Percentiles rank a stretch among this genome's conserved stretches.
phyloP scores from a whole-genome alignment of 306 rosid species.

The Trifolium pratense region DNA sequence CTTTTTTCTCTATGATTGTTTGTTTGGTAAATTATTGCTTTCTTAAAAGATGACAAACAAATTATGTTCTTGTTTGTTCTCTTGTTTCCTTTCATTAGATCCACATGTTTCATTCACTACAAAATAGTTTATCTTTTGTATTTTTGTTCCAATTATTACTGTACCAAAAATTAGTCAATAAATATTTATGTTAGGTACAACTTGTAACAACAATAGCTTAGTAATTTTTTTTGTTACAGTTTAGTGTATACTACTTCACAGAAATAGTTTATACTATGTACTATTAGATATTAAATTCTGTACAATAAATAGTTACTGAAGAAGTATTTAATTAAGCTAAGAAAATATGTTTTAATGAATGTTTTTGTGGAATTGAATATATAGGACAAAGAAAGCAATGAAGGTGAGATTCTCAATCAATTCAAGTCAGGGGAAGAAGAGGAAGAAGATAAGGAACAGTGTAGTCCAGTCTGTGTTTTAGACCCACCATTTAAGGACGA shows the following conservation, averaged over 20 bases:
- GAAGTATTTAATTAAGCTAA: background rate
- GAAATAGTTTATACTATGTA: background rate
- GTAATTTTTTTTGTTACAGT: background rate
- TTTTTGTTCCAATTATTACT: constrained; percentile 33
- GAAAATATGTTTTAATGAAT: constrained; percentile 4
- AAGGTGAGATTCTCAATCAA: constrained; percentile 46
- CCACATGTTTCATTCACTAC: constrained; percentile 44
- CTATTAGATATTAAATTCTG: background rate
- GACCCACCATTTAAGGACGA: constrained; percentile 92
- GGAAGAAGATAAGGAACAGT: constrained; percentile 93
- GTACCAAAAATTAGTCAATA: constrained; percentile 36
- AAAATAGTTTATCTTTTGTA: constrained; percentile 35
- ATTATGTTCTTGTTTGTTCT: constrained; percentile 45
- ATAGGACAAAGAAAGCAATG: constrained; percentile 53
- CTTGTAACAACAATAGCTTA: background rate
- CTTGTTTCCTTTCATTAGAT: constrained; percentile 36
- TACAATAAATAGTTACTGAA: background rate
- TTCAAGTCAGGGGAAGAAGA: constrained; percentile 58
- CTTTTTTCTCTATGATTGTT: constrained; percentile 29
- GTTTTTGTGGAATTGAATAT: constrained; percentile 34
- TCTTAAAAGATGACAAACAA: constrained; percentile 53
- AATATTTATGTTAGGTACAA: background rate
- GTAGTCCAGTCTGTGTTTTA: constrained; percentile 93
- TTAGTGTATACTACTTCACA: background rate
- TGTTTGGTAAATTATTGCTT: constrained; percentile 37